Evolutionary conservation across 371 early-diverging fungal genomes (phyloP).

Genomic region (Capillidium heterosporum): DNA sequence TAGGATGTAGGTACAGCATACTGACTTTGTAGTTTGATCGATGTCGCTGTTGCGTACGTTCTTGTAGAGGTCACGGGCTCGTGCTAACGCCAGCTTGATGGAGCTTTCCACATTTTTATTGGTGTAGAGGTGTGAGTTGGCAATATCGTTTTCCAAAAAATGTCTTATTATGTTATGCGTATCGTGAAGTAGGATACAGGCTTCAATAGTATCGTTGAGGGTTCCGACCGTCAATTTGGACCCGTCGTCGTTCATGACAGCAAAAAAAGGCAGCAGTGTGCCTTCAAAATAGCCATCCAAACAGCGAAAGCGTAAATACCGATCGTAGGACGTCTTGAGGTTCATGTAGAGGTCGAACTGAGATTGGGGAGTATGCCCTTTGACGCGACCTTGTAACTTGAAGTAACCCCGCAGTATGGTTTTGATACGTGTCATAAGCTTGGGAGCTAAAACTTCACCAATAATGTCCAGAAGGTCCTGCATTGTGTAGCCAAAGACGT

Average conservation of each 20-base stretch:
- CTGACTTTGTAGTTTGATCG: too few species aligned
- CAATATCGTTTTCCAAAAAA: neutral
- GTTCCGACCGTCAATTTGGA: neutral
- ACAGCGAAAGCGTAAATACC: neutral
- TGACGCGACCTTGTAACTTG: neutral
- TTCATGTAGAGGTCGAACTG: neutral
- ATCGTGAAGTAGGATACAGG: neutral
- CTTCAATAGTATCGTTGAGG: neutral
- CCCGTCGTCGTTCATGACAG: neutral
- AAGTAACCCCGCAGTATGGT: neutral
- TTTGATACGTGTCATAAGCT: neutral
- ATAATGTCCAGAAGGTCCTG: neutral
- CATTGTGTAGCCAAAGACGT: neutral
- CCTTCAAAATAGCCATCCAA: neutral
- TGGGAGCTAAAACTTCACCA: neutral
- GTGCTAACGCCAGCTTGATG: conserved; percentile 10
- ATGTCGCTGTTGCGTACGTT: too few species aligned
- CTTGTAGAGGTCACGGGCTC: too few species aligned
- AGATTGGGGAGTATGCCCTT: neutral
- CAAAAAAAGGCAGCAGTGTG: neutral
- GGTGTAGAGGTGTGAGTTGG: neutral
- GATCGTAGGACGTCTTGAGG: neutral
- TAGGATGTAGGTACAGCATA: too few species aligned
- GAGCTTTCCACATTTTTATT: conserved; percentile 6
- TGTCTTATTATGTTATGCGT: neutral